A percentile compares a stretch with the other conserved stretches of the same genome.
phyloP scores from a whole-genome alignment of 306 rosid species.

The Vigna mungo region DNA sequence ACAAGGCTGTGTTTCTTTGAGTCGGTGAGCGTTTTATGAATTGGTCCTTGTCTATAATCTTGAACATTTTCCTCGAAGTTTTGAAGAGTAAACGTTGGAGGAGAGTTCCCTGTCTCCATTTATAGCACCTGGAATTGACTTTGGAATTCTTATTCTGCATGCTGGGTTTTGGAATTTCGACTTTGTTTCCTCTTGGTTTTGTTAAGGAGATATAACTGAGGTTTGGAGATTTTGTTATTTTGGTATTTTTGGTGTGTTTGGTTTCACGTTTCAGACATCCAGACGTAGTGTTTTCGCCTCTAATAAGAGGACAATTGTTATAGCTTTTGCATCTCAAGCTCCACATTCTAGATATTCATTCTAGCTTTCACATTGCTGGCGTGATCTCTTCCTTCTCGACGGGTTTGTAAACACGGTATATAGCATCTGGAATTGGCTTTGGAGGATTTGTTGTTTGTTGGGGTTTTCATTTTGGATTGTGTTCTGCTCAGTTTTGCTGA shows the following conservation, averaged over 20 bases:
- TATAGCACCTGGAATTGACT: slow-evolving; percentile 39
- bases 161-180: slow-evolving; percentile 21
- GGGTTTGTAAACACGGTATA: neutral
- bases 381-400: neutral
- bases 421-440: slow-evolving; percentile 33
- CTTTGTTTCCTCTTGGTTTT: slow-evolving; percentile 38
- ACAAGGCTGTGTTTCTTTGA: neutral
- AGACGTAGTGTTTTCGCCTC: neutral
- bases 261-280: neutral
- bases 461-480: slow-evolving; percentile 32
- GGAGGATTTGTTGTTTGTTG: neutral
- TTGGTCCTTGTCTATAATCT: slow-evolving; percentile 43
- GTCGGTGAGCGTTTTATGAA: slow-evolving; percentile 53
- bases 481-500: slow-evolving; percentile 39
- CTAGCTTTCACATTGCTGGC: neutral
- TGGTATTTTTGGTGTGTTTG: neutral
- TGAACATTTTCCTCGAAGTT: slow-evolving; percentile 42
- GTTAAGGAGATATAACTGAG: slow-evolving; percentile 36
- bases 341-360: neutral
- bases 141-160: slow-evolving; percentile 1
- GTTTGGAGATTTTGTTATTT: neutral
- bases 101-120: slow-evolving; percentile 12
- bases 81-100: slow-evolving; percentile 32
- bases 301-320: neutral
- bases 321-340: neutral